phyloP scores from a whole-genome alignment of 2,329 filamentous ascomycete species.

The Chaetoscypha palmicola region DNA sequence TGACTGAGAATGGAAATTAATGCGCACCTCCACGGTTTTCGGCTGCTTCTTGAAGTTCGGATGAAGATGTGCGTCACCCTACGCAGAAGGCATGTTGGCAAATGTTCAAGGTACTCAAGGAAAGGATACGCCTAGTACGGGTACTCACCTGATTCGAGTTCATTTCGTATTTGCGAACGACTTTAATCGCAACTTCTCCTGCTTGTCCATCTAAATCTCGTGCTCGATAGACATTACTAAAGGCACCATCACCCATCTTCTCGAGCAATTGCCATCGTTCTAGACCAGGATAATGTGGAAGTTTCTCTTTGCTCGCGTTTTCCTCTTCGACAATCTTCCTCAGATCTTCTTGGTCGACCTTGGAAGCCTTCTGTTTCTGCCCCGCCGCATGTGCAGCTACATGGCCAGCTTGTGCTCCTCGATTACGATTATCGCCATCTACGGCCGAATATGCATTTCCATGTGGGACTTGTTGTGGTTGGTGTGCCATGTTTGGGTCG shows the following conservation, averaged over 20 bases:
- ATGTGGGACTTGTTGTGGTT: conserved; percentile 41
- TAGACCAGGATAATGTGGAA: conserved; percentile 77
- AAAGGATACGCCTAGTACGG: conserved; percentile 6
- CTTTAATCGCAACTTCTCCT: conserved; percentile 91
- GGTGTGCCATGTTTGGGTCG: conserved; percentile 54
- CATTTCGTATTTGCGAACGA: conserved; percentile 98
- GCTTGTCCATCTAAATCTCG: conserved; percentile 64
- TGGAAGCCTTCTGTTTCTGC: conserved; percentile 41
- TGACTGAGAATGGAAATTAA: conserved; percentile 31
- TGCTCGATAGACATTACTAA: conserved; percentile 96
- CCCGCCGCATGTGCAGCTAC: conserved; percentile 57
- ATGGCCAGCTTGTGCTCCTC: conserved; percentile 60
- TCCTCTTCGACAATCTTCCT: conserved; percentile 88
- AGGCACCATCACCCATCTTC: conserved; percentile 98
- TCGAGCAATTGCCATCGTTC: conserved; percentile 82
- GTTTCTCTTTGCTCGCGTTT: conserved; percentile 74
- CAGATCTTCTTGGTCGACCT: conserved; percentile 59
- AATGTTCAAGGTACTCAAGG: conserved; percentile 30
- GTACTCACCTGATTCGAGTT: conserved; percentile 92
- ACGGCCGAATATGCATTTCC: conserved; percentile 56
- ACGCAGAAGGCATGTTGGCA: conserved; percentile 51
- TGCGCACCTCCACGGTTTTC: conserved; percentile 93
- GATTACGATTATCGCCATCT: conserved; percentile 54
- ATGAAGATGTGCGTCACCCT: conserved; percentile 90
- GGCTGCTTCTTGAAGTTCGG: conserved; percentile 92